These are phyloP conservation scores for Zygosaccharomyces gambellarensis DNA, from an alignment of 805 yeast species.

Conservation along the genomic window DNA sequence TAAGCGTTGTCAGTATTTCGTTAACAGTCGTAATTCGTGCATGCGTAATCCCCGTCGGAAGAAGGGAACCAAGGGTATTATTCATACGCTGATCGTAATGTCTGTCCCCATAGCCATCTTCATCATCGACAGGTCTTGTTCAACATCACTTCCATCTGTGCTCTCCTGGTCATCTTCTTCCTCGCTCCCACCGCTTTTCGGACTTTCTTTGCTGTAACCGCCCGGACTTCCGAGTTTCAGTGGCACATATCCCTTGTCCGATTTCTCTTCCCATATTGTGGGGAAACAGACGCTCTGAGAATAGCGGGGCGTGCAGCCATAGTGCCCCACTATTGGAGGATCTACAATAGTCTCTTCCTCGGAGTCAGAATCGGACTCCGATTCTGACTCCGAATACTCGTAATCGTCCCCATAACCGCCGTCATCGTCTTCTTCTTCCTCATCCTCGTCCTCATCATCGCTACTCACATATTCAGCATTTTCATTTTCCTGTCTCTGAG, in stretches of 20 bases:
- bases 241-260: constrained; percentile 7
- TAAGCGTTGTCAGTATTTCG: not conserved
- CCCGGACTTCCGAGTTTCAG: constrained; percentile 2
- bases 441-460: constrained; percentile 14
- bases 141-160: constrained; percentile 7
- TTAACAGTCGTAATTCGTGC: constrained; percentile 1
- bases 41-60: not conserved
- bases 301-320: constrained; percentile 6
- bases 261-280: constrained; percentile 3
- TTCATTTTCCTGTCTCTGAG: not conserved
- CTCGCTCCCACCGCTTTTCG: constrained; percentile 24
- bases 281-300: constrained; percentile 4
- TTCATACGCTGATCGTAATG: not conserved
- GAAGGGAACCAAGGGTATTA: not conserved
- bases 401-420: constrained; percentile 10
- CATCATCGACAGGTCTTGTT: constrained; percentile 11
- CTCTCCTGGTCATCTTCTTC: constrained; percentile 10
- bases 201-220: constrained; percentile 6
- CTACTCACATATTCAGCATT: not conserved
- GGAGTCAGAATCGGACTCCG: constrained; percentile 7
- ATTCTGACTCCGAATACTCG: constrained; percentile 5
- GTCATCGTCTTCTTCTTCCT: constrained; percentile 14
- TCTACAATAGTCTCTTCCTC: constrained; percentile 6
- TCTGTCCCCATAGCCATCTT: not conserved
- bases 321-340: constrained; percentile 9